Conservation (phyloP, 176 grass and related monocot species). For the Oryza officinalis region DNA sequence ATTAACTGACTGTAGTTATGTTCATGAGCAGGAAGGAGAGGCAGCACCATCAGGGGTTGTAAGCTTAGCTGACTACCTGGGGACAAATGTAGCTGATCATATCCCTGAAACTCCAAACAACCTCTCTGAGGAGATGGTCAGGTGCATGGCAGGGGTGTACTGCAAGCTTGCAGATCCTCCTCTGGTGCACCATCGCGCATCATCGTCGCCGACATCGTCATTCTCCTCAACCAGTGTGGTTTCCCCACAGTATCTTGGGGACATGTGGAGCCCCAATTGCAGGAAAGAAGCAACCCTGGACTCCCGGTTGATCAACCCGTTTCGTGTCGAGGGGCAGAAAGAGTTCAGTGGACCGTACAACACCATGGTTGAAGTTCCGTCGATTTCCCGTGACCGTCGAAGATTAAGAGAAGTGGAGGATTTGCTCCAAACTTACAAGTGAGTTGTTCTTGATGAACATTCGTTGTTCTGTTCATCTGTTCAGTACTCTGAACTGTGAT, state of each 20-base stretch:
- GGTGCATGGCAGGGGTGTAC: conserved; percentile 82
- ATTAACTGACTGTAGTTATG: neutral
- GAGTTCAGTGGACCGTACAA: conserved; percentile 91
- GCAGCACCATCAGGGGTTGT: conserved; percentile 56
- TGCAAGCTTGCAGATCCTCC: conserved; percentile 83
- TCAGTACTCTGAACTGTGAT: neutral
- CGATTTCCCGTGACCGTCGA: conserved; percentile 55
- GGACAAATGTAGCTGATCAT: conserved; percentile 69
- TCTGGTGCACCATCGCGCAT: conserved; percentile 52
- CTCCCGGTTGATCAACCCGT: conserved; percentile 89
- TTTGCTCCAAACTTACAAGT: conserved; percentile 78
- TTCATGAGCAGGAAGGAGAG: conserved; percentile 42
- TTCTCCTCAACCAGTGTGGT: conserved; percentile 65
- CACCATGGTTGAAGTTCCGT: conserved; percentile 80
- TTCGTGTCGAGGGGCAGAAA: conserved; percentile 83
- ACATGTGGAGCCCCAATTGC: conserved; percentile 70
- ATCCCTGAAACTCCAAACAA: conserved; percentile 89
- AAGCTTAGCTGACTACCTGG: conserved; percentile 88
- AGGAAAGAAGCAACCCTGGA: conserved; percentile 63
- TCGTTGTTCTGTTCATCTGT: neutral
- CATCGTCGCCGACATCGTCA: conserved; percentile 64
- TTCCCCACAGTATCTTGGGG: conserved; percentile 60
- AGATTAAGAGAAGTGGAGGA: conserved; percentile 67
- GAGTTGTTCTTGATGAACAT: neutral
- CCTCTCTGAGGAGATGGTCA: conserved; percentile 88